A percentile compares a stretch with the other conserved stretches of the same genome.
Evolutionary conservation across 352 stramenopile species (phyloP).

Genomic region (Phytophthora sansomeana): DNA sequence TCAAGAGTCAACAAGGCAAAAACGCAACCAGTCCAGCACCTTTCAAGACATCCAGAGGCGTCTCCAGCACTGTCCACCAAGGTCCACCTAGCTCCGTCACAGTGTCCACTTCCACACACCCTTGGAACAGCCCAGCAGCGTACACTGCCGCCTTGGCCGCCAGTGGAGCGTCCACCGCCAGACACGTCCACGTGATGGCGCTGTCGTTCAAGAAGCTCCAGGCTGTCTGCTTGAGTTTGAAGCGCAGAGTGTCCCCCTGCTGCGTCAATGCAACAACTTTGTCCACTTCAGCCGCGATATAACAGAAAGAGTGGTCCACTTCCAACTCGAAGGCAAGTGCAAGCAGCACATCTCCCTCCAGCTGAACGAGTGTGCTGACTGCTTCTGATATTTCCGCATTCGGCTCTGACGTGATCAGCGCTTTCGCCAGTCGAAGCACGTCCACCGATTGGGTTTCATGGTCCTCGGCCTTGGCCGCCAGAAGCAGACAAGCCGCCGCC

Average conservation of each 20-base stretch:
- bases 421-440: conserved; percentile 35
- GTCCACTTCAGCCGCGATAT: conserved; percentile 54
- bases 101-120: conserved; percentile 29
- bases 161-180: conserved; percentile 43
- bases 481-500: conserved; percentile 51
- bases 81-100: conserved; percentile 22
- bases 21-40: conserved; percentile 27
- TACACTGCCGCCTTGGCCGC: conserved; percentile 55
- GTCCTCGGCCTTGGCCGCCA: conserved; percentile 62
- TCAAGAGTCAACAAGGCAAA: conserved; percentile 4
- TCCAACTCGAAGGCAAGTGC: conserved; percentile 54
- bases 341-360: conserved; percentile 56
- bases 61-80: conserved; percentile 48
- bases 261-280: conserved; percentile 35
- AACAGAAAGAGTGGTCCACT: conserved; percentile 53
- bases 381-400: conserved; percentile 6
- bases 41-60: conserved; percentile 37
- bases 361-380: conserved; percentile 24
- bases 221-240: conserved; percentile 44
- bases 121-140: conserved; percentile 48
- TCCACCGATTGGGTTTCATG: conserved; percentile 38
- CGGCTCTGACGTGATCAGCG: conserved; percentile 9
- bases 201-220: conserved; percentile 72
- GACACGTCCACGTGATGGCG: conserved; percentile 55
- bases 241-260: conserved; percentile 2